Percentiles rank a stretch among this genome's conserved stretches.
These are phyloP conservation scores for Saposhnikovia divaricata DNA, from an alignment of 129 eudicot species.

Conservation along the genomic window DNA sequence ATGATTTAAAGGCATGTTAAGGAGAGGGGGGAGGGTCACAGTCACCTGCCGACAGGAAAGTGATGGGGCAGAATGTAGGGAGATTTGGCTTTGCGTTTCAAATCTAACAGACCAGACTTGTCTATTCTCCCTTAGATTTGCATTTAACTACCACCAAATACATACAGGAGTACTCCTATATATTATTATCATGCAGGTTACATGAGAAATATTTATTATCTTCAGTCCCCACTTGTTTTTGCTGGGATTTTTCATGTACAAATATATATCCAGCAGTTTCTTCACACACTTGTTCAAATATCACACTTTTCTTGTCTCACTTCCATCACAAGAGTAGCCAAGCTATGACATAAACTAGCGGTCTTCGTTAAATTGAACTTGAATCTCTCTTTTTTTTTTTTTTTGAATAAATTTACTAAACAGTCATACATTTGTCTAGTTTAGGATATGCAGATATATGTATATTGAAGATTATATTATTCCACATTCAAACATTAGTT, in stretches of 20 bases:
- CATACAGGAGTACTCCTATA: not conserved
- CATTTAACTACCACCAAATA: not conserved
- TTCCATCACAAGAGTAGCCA: not conserved
- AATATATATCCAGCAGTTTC: not conserved
- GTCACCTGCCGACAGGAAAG: conserved; percentile 44
- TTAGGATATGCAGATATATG: no score
- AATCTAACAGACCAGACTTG: conserved; percentile 24
- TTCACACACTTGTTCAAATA: not conserved
- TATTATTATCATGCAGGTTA: not conserved
- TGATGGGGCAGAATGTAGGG: conserved; percentile 43
- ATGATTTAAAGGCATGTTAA: not conserved
- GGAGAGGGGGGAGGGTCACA: conserved; percentile 17
- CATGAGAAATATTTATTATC: conserved; percentile 15
- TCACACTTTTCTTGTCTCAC: conserved; percentile 6
- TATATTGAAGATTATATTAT: no score
- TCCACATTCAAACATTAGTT: no score
- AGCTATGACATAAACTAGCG: not conserved
- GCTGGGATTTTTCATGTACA: not conserved
- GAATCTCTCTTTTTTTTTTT: no score
- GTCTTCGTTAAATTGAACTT: no score
- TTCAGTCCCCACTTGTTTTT: not conserved
- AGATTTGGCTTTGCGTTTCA: conserved; percentile 29
- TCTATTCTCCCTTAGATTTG: conserved; percentile 18
- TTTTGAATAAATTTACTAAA: no score
- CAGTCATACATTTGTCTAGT: no score